Evolutionary conservation across 345 rosid species (phyloP).

Genomic region (Camelina hispida): DNA sequence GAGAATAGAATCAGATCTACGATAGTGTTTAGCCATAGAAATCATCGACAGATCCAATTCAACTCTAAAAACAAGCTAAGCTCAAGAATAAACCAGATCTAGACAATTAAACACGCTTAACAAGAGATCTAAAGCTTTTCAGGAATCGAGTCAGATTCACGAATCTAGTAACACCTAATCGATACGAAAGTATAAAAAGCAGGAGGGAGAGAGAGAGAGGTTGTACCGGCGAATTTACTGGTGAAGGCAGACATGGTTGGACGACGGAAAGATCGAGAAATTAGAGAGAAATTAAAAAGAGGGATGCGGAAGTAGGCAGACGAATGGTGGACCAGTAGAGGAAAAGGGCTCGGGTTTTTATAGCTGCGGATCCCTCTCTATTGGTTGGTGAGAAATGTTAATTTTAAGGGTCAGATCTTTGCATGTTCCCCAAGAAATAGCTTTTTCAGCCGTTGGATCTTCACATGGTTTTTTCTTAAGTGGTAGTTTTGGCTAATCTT

Average conservation of each 20-base stretch:
- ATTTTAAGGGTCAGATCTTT: constrained; percentile 39
- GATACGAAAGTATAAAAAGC: not conserved
- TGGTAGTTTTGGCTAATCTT: constrained; percentile 26
- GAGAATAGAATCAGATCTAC: constrained; percentile 33
- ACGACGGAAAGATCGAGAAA: not conserved
- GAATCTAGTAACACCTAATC: not conserved
- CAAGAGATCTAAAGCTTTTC: constrained; percentile 26
- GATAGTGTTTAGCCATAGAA: not conserved
- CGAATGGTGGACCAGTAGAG: constrained; percentile 25
- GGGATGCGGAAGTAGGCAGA: not conserved
- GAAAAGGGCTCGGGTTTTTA: constrained; percentile 27
- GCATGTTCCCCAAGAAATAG: constrained; percentile 43
- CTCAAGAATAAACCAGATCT: constrained; percentile 29
- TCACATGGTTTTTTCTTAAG: constrained; percentile 33
- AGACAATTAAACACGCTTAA: not conserved
- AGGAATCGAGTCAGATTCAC: not conserved
- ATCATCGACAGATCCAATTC: constrained; percentile 2
- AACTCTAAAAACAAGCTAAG: not conserved
- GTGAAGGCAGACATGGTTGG: constrained; percentile 69
- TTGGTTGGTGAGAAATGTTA: constrained; percentile 33
- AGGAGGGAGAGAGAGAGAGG: not conserved
- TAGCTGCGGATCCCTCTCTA: constrained; percentile 26
- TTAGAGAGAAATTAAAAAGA: not conserved
- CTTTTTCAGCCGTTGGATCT: constrained; percentile 45
- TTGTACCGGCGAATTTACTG: constrained; percentile 80